These are phyloP conservation scores for Pseudogymnoascus sp. DNA, from an alignment of 2,329 filamentous ascomycete genomes.

Conservation along the genomic window DNA sequence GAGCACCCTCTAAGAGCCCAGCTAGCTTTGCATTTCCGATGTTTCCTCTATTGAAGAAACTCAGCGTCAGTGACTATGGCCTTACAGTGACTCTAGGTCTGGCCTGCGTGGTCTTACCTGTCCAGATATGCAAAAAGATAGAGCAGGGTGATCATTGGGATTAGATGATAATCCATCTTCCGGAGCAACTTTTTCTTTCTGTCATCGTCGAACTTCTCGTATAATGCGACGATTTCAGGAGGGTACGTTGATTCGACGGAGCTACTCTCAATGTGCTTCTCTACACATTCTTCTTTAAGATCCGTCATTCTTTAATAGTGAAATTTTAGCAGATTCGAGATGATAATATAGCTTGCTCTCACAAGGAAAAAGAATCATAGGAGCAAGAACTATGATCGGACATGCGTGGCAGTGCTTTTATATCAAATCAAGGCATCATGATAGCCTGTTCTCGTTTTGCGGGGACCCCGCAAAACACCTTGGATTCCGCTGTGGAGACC, in stretches of 20 bases:
- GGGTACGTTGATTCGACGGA: not conserved
- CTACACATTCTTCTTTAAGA: not conserved
- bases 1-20: conserved; percentile 27
- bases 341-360: not conserved
- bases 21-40: conserved; percentile 26
- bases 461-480: not conserved
- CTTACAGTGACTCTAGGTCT: conserved; percentile 17
- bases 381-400: not conserved
- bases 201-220: conserved; percentile 28
- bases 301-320: not conserved
- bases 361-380: not conserved
- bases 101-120: not conserved
- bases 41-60: conserved; percentile 26
- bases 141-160: conserved; percentile 51
- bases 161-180: conserved; percentile 48
- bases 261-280: not conserved
- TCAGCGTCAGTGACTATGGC: not conserved
- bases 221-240: conserved; percentile 14
- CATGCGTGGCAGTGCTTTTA: not conserved
- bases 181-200: conserved; percentile 44
- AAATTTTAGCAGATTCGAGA: not conserved
- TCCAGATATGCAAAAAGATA: conserved; percentile 35
- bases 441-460: not conserved
- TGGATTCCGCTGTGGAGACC: not conserved
- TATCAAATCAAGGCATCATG: not conserved